Conservation (phyloP, 2,329 filamentous ascomycete species). For the Akanthomyces muscarius region DNA sequence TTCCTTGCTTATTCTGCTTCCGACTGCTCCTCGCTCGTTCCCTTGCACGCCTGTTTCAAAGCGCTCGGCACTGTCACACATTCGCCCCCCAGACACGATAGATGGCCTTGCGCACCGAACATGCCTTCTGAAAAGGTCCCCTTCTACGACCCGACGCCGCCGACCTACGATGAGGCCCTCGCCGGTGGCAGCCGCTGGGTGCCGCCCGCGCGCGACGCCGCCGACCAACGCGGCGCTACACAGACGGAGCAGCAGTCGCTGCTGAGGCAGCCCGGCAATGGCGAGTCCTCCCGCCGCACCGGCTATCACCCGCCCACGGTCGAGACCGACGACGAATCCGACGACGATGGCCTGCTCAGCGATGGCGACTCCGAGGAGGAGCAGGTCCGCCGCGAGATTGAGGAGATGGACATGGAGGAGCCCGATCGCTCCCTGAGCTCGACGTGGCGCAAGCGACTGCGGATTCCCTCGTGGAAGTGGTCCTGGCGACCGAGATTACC, state of each 20-base stretch:
- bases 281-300: slow-evolving; percentile 41
- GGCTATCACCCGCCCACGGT: slow-evolving; percentile 79
- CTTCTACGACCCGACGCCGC: slow-evolving; percentile 42
- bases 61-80: slow-evolving; percentile 1
- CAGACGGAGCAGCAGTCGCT: slow-evolving; percentile 76
- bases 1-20: neutral
- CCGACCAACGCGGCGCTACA: slow-evolving; percentile 59
- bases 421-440: slow-evolving; percentile 44
- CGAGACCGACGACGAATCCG: slow-evolving; percentile 65
- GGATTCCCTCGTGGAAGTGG: slow-evolving; percentile 53
- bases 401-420: slow-evolving; percentile 85
- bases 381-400: slow-evolving; percentile 73
- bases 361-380: slow-evolving; percentile 53
- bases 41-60: neutral
- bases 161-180: slow-evolving; percentile 41
- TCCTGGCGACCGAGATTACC: slow-evolving; percentile 52
- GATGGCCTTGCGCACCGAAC: slow-evolving; percentile 5
- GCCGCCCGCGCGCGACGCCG: slow-evolving; percentile 28
- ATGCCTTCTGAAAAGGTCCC: slow-evolving; percentile 39
- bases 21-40: neutral
- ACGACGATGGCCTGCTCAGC: slow-evolving; percentile 45
- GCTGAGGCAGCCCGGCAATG: slow-evolving; percentile 50
- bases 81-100: neutral
- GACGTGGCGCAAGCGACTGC: slow-evolving; percentile 53
- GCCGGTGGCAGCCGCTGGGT: slow-evolving; percentile 34